Conservation (phyloP, 257 asterid species). For the Solanum pimpinellifolium region DNA sequence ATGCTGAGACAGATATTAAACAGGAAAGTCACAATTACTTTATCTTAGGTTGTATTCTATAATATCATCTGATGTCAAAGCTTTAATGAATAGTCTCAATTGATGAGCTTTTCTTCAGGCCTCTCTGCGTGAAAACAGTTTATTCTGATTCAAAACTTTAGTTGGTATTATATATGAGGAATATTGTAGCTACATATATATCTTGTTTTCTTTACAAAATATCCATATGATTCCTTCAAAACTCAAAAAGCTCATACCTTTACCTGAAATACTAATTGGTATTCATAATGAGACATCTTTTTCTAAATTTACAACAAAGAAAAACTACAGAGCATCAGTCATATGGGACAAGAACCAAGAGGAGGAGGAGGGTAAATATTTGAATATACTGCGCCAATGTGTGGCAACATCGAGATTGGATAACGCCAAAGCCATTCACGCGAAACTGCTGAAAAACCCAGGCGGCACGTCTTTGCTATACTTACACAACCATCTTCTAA, state of each 20-base stretch:
- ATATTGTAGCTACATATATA: not conserved
- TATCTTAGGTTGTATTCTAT: not conserved
- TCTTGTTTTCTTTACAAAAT: not conserved
- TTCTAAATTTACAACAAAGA: not conserved
- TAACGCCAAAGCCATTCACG: constrained; percentile 30
- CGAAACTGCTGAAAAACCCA: constrained; percentile 29
- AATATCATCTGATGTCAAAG: not conserved
- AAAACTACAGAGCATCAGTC: not conserved
- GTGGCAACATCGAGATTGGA: constrained; percentile 17
- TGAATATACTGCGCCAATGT: constrained; percentile 29
- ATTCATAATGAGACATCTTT: not conserved
- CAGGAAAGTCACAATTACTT: not conserved
- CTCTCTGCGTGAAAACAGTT: not conserved
- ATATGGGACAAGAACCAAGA: not conserved
- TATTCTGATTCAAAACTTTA: not conserved
- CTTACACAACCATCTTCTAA: constrained; percentile 41
- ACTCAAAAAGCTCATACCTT: constrained; percentile 6
- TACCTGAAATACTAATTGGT: not conserved
- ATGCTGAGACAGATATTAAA: not conserved
- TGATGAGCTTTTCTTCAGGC: not conserved
- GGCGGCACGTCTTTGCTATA: constrained; percentile 14
- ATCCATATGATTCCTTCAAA: constrained; percentile 17
- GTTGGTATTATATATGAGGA: not conserved
- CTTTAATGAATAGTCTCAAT: not conserved
- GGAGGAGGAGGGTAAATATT: constrained; percentile 11